phyloP scores from a whole-genome alignment of 2,329 filamentous ascomycete species.

The Chalaropsis thielavioides region DNA sequence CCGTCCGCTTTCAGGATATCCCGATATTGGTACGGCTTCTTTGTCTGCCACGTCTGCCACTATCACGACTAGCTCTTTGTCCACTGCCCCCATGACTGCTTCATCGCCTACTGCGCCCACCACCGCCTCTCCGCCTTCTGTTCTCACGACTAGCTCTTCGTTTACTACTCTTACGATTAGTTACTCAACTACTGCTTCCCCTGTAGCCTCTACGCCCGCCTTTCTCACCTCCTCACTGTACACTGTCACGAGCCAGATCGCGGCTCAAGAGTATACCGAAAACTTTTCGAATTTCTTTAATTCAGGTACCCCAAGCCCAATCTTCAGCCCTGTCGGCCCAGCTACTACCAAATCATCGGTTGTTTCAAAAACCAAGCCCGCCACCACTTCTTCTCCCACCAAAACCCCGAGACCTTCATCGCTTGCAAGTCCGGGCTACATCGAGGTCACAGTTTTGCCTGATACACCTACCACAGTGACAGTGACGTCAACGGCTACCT shows the following conservation, averaged over 20 bases:
- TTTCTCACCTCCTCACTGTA: not conserved
- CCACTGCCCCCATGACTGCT: no score
- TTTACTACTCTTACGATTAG: not conserved
- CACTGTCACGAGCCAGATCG: not conserved
- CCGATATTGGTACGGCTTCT: no score
- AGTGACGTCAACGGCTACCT: not conserved
- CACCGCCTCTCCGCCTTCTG: not conserved
- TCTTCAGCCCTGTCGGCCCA: constrained; percentile 7
- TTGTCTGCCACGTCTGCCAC: not conserved
- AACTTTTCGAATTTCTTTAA: constrained; percentile 12
- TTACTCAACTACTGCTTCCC: not conserved
- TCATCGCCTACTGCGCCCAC: not conserved
- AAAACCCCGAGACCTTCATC: not conserved
- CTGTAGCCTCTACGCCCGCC: not conserved
- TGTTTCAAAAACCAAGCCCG: not conserved
- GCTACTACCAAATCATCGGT: not conserved
- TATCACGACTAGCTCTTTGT: not conserved
- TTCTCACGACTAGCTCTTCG: not conserved
- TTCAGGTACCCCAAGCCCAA: constrained; percentile 14
- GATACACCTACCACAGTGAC: constrained; percentile 4
- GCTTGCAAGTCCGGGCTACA: not conserved
- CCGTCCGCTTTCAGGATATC: no score
- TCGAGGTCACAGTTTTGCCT: constrained; percentile 1
- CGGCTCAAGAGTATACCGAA: not conserved
- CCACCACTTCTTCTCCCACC: not conserved